Base-by-base conservation (phyloP, 208 protist species). In the Wallacemonas sp. region DNA sequence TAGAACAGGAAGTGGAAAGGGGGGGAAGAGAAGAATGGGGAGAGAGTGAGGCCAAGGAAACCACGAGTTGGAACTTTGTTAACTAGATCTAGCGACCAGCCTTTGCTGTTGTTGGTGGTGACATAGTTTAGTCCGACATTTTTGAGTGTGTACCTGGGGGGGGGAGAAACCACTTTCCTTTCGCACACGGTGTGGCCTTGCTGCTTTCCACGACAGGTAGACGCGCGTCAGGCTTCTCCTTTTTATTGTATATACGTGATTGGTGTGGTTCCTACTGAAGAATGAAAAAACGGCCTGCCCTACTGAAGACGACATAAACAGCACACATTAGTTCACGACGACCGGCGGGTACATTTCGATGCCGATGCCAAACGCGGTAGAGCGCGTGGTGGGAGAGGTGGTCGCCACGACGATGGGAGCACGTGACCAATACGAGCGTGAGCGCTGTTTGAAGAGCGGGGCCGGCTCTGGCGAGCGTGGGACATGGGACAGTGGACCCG, bases 401-500 rank as follows among this genome's bases (percentile, higher is more conserved):
- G 87, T 93, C 8, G 87, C 84, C 27, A 93, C 48, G 30, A 93
- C 38, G 11, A 85, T 60, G 16, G 78, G 86, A 24, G 70, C 57
- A 23, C 74, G 67, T n/a, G 71, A 61, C 79, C 81, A 83, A 43
- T 70, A 76, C 3, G 64, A 49, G 32, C 78, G 62, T 1, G 79
- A 84, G 30, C 81, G 75, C 32, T 63, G 81, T 58, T 80, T 80
- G 27, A 87, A 88, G 44, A 92, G 73, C 6, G 80, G 70, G 16
- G 67, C 61, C 0, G 47, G 55, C 9, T 70, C 61, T 4, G 36
- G 46, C 8, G 33, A 27, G 12, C 16, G 16, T 9, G 14, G 14
- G 30, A 3, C 2, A 4, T 2, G 48, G 3, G 30, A 16, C 17
- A n/a, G 23, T 41, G 44, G 9, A 6, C 6, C 6, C 24, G 17